Conservation (phyloP, 2,329 filamentous ascomycete genomes). For the Pezicula carpinea region DNA sequence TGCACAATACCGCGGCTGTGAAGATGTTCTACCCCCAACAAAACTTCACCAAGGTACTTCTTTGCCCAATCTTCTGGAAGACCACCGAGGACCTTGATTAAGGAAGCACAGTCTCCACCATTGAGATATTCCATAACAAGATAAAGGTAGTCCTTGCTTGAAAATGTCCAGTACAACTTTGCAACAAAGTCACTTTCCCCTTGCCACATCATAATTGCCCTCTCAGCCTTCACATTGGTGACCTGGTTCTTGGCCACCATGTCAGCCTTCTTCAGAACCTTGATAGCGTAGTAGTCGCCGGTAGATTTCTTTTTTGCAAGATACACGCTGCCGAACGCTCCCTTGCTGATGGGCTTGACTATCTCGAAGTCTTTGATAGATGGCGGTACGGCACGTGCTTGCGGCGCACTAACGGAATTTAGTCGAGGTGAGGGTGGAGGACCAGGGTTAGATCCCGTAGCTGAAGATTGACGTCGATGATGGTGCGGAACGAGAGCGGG, state of each 20-base stretch:
- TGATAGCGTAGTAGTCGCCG: conserved; percentile 97
- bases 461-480: conserved; percentile 87
- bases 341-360: conserved; percentile 98
- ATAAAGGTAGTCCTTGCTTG: conserved; percentile 98
- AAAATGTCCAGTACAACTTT: conserved; percentile 99
- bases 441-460: conserved; percentile 65
- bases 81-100: conserved; percentile 90
- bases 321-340: conserved; percentile 96
- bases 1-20: conserved; percentile 95
- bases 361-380: conserved; percentile 99
- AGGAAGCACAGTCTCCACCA: conserved; percentile 90
- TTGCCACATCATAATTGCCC: conserved; percentile 99
- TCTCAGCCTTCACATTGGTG: conserved; percentile 96
- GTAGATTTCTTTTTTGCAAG: conserved; percentile 98
- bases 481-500: conserved; percentile 62
- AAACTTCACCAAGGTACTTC: conserved; percentile 94
- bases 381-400: conserved; percentile 82
- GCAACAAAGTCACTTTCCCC: conserved; percentile 98
- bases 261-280: conserved; percentile 98
- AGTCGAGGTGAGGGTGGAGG: conserved; percentile 80
- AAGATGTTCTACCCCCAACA: conserved; percentile 93
- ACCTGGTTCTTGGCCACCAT: conserved; percentile 99
- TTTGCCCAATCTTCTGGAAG: conserved; percentile 96
- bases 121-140: conserved; percentile 99
- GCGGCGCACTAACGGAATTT: conserved; percentile 69